These are phyloP conservation scores for Apiospora aurea DNA, from an alignment of 2,329 filamentous ascomycete genomes.

Conservation along the genomic window DNA sequence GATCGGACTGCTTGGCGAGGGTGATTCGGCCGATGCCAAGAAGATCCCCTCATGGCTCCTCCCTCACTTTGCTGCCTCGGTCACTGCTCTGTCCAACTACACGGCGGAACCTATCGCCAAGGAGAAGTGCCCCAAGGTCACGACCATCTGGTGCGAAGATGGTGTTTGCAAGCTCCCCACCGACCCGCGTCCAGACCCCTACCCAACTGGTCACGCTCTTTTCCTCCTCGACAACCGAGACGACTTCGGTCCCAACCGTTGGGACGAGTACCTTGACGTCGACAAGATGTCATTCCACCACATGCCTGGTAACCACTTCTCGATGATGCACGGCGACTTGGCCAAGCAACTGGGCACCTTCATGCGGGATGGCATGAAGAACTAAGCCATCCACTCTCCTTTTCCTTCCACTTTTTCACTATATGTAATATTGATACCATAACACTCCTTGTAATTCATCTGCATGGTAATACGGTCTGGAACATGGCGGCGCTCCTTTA, in stretches of 20 bases:
- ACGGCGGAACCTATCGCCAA: slow-evolving; percentile 68
- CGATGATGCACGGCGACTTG: slow-evolving; percentile 72
- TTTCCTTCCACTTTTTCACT: not conserved
- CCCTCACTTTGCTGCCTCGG: slow-evolving; percentile 74
- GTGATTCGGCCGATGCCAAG: slow-evolving; percentile 54
- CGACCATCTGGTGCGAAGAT: slow-evolving; percentile 75
- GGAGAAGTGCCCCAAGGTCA: slow-evolving; percentile 65
- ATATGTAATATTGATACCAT: slow-evolving; percentile 13
- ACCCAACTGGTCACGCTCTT: slow-evolving; percentile 65
- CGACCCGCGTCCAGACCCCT: slow-evolving; percentile 69
- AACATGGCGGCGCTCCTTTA: not conserved
- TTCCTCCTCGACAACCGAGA: slow-evolving; percentile 78
- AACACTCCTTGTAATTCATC: slow-evolving; percentile 12
- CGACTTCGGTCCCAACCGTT: slow-evolving; percentile 74
- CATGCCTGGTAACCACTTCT: slow-evolving; percentile 78
- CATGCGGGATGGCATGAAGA: slow-evolving; percentile 40
- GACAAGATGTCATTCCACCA: slow-evolving; percentile 69
- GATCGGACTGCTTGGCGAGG: slow-evolving; percentile 73
- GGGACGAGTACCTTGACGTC: slow-evolving; percentile 69
- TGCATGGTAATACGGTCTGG: not conserved
- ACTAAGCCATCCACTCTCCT: not conserved
- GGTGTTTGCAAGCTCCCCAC: slow-evolving; percentile 73
- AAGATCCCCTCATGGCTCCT: slow-evolving; percentile 77
- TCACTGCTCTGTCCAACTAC: slow-evolving; percentile 73
- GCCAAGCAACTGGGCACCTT: slow-evolving; percentile 42